These are phyloP conservation scores for Tremella yokohamensis DNA, from an alignment of 768 basidiomycete genomes.

Conservation along the genomic window DNA sequence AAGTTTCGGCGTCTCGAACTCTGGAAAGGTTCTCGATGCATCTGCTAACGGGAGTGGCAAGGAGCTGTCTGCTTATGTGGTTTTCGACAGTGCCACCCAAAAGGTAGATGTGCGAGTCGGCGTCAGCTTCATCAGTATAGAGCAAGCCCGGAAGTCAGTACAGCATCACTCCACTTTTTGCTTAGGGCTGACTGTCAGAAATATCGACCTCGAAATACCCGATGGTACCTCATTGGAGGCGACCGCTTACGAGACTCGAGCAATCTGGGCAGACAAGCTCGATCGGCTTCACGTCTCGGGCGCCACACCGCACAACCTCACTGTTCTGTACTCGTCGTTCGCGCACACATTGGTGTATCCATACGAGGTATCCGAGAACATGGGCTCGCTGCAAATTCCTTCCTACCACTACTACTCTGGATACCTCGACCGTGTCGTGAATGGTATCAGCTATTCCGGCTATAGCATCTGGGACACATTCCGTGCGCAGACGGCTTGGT, in stretches of 20 bases:
- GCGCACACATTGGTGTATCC: conserved; percentile 59
- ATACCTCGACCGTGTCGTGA: conserved; percentile 61
- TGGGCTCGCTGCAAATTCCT: conserved; percentile 40
- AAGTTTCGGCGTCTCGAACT: conserved; percentile 58
- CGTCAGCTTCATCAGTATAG: conserved; percentile 70
- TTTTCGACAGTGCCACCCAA: conserved; percentile 42
- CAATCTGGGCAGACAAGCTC: conserved; percentile 62
- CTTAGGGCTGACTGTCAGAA: conserved; percentile 31
- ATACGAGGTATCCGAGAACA: conserved; percentile 66
- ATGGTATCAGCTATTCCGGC: conserved; percentile 68
- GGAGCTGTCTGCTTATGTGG: conserved; percentile 55
- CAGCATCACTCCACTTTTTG: too few species aligned
- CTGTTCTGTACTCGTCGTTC: conserved; percentile 61
- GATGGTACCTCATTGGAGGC: conserved; percentile 57
- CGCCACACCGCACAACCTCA: conserved; percentile 56
- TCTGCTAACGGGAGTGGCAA: conserved; percentile 54
- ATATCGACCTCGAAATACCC: conserved; percentile 58
- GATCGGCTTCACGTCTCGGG: conserved; percentile 58
- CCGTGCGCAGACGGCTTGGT: conserved; percentile 74
- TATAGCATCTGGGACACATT: conserved; percentile 68
- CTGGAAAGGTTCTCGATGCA: conserved; percentile 52
- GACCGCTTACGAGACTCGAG: conserved; percentile 57
- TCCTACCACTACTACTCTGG: conserved; percentile 64
- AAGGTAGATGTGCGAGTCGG: conserved; percentile 62
- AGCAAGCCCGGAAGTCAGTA: conserved; percentile 57